Percentiles rank a stretch among this genome's conserved stretches.
Conservation (phyloP, 352 stramenopile species). For the Pythium brassicae region DNA sequence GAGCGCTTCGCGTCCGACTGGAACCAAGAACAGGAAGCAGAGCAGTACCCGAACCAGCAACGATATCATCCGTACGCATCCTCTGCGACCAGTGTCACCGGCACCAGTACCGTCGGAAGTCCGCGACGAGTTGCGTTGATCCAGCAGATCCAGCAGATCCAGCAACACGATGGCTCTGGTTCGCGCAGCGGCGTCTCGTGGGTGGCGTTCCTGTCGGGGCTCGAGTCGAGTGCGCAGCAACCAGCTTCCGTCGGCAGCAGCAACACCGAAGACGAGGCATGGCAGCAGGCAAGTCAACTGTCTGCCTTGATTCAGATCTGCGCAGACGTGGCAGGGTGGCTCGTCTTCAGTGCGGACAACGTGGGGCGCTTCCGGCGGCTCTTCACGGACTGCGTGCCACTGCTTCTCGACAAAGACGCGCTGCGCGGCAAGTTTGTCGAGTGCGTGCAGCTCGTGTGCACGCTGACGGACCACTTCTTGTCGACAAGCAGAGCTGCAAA, state of each 20-base stretch:
- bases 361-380: slow-evolving; percentile 22
- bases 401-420: slow-evolving; percentile 27
- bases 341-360: slow-evolving; percentile 26
- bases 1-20: slow-evolving; percentile 19
- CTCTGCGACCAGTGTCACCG: slow-evolving; percentile 1
- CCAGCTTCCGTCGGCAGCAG: slow-evolving; percentile 2
- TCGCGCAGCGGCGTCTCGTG: slow-evolving; percentile 17
- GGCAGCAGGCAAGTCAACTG: slow-evolving; percentile 6
- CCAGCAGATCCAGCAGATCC: not conserved
- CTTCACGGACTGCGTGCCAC: slow-evolving; percentile 15
- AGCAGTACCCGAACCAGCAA: not conserved
- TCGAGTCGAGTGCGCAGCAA: slow-evolving; percentile 1
- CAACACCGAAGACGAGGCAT: not conserved
- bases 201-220: slow-evolving; percentile 18
- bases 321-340: slow-evolving; percentile 21
- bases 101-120: not conserved
- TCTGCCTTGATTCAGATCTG: slow-evolving; percentile 19
- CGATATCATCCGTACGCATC: slow-evolving; percentile 5
- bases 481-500: slow-evolving; percentile 4
- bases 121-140: not conserved
- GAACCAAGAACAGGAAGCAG: not conserved
- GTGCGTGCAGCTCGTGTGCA: slow-evolving; percentile 20
- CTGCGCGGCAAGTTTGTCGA: slow-evolving; percentile 27
- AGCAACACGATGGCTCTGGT: no score
- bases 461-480: slow-evolving; percentile 22